Percentiles rank a stretch among this genome's conserved stretches.
These are phyloP conservation scores for Vigna radiata DNA, from an alignment of 306 rosid genomes.

Conservation along the genomic window DNA sequence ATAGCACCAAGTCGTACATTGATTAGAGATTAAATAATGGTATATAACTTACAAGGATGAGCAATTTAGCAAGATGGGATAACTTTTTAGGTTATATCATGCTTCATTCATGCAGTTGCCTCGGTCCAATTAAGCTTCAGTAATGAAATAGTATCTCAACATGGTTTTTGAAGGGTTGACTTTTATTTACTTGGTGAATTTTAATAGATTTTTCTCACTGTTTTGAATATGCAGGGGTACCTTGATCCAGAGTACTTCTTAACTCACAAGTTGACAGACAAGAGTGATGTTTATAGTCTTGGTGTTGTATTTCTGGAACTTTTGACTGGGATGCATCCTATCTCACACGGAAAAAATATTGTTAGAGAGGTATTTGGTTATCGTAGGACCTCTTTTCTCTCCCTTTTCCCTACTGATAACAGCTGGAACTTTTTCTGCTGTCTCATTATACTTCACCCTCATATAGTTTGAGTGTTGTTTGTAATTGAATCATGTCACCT, in stretches of 20 bases:
- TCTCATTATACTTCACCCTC: not conserved
- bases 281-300: conserved; percentile 95
- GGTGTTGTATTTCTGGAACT: conserved; percentile 92
- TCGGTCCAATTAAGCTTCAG: not conserved
- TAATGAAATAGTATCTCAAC: not conserved
- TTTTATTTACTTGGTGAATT: conserved; percentile 2
- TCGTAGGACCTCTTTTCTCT: conserved; percentile 18
- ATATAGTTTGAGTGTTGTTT: not conserved
- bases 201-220: conserved; percentile 3
- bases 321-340: conserved; percentile 91
- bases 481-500: not conserved
- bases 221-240: conserved; percentile 72
- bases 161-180: not conserved
- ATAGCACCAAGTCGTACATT: not conserved
- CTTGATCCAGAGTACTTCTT: conserved; percentile 97
- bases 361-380: conserved; percentile 83
- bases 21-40: not conserved
- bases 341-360: conserved; percentile 89
- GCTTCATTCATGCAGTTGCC: not conserved
- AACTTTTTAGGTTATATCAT: not conserved
- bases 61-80: not conserved
- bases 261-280: conserved; percentile 88
- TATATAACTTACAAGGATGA: not conserved
- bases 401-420: too few relatives aligned
- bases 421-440: not conserved